Conservation (phyloP, 768 basidiomycete genomes). For the Mycena rosella region DNA sequence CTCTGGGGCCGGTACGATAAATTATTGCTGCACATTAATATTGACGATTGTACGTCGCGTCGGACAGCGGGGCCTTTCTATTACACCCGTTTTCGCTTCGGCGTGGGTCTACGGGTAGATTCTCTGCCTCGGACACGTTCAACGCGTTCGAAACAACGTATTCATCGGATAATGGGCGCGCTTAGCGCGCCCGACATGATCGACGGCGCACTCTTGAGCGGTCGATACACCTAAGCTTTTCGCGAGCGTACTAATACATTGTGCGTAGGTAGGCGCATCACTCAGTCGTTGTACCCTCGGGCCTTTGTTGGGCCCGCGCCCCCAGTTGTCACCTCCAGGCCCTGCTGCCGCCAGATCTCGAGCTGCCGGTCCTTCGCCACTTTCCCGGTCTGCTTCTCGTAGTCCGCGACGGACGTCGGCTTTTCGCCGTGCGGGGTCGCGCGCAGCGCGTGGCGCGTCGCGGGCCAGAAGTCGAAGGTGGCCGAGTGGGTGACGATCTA, state of each 20-base stretch:
- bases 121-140: too few relatives aligned
- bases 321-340: constrained; percentile 56
- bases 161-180: too few relatives aligned
- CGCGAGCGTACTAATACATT: constrained; percentile 6
- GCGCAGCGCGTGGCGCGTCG: constrained; percentile 81
- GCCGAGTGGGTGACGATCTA: constrained; percentile 83
- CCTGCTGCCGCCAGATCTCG: constrained; percentile 79
- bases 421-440: constrained; percentile 87
- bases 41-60: too few relatives aligned
- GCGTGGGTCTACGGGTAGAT: too few relatives aligned
- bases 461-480: constrained; percentile 87
- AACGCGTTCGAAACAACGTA: too few relatives aligned
- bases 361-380: constrained; percentile 79
- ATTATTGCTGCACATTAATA: too few relatives aligned
- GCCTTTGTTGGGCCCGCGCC: constrained; percentile 51
- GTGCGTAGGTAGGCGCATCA: constrained; percentile 1
- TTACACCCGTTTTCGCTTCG: too few relatives aligned
- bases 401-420: constrained; percentile 81
- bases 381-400: constrained; percentile 73
- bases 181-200: too few relatives aligned
- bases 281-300: constrained; percentile 74
- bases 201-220: too few relatives aligned
- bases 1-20: too few relatives aligned
- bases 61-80: too few relatives aligned
- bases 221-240: background rate